These are phyloP conservation scores for Polychaeton citri DNA, from an alignment of 2,329 filamentous ascomycete species.

Conservation along the genomic window DNA sequence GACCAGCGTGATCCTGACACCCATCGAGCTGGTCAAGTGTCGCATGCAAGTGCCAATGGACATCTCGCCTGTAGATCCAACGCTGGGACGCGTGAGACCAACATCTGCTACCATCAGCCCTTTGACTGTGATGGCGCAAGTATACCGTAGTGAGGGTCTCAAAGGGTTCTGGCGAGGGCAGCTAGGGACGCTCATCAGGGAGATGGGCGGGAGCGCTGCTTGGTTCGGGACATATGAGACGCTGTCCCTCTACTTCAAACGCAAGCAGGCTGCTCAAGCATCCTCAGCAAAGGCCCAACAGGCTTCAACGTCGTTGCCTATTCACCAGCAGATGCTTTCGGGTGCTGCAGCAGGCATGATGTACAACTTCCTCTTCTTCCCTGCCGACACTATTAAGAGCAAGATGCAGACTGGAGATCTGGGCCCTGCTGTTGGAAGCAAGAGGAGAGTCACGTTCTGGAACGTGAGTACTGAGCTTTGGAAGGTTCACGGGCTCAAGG, in stretches of 20 bases:
- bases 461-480: slow-evolving; percentile 62
- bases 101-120: slow-evolving; percentile 30
- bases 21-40: slow-evolving; percentile 95
- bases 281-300: slow-evolving; percentile 6
- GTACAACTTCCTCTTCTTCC: slow-evolving; percentile 97
- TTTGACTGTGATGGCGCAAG: slow-evolving; percentile 57
- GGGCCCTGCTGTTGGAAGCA: slow-evolving; percentile 20
- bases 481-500: slow-evolving; percentile 66
- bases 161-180: slow-evolving; percentile 92
- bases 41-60: slow-evolving; percentile 73
- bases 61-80: slow-evolving; percentile 13
- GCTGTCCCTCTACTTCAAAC: slow-evolving; percentile 53
- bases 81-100: slow-evolving; percentile 4
- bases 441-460: slow-evolving; percentile 52
- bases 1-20: slow-evolving; percentile 82
- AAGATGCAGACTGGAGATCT: slow-evolving; percentile 80
- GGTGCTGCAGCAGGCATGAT: slow-evolving; percentile 80
- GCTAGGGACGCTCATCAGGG: slow-evolving; percentile 80
- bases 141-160: slow-evolving; percentile 73
- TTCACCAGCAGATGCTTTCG: slow-evolving; percentile 78
- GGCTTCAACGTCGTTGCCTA: slow-evolving; percentile 40
- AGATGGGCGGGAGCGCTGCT: slow-evolving; percentile 82
- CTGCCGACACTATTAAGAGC: slow-evolving; percentile 93
- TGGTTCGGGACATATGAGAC: slow-evolving; percentile 91
- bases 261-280: slow-evolving; percentile 36